Evolutionary conservation across 768 basidiomycete genomes (phyloP).

Genomic region (Boletus speciosus): DNA sequence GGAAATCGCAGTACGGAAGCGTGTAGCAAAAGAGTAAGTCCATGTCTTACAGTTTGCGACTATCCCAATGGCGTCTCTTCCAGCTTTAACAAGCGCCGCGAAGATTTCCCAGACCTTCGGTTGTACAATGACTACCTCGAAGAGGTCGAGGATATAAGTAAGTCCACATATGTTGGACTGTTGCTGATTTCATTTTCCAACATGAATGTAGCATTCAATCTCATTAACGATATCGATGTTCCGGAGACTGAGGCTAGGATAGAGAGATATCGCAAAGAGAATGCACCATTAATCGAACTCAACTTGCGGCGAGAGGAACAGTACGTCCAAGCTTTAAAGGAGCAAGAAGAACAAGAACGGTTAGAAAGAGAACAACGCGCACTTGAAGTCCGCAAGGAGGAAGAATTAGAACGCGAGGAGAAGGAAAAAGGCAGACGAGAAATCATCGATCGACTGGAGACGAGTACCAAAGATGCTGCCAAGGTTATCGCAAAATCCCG

Average conservation of each 20-base stretch:
- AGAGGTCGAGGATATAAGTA: slow-evolving; percentile 89
- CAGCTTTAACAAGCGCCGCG: slow-evolving; percentile 91
- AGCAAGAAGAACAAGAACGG: slow-evolving; percentile 79
- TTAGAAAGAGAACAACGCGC: slow-evolving; percentile 68
- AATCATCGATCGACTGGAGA: slow-evolving; percentile 80
- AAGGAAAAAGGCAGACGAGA: slow-evolving; percentile 67
- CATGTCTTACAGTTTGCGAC: neutral
- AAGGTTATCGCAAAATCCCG: slow-evolving; percentile 69
- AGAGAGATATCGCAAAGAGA: slow-evolving; percentile 71
- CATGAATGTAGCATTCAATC: slow-evolving; percentile 73
- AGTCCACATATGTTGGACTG: slow-evolving; percentile 18
- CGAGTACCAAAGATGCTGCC: slow-evolving; percentile 65
- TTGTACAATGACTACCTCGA: slow-evolving; percentile 96
- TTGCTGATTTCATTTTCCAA: neutral
- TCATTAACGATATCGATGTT: slow-evolving; percentile 85
- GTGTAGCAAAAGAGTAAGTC: slow-evolving; percentile 84
- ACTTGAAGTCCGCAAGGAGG: slow-evolving; percentile 58
- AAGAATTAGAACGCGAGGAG: slow-evolving; percentile 75
- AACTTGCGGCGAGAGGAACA: slow-evolving; percentile 82
- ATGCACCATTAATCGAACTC: slow-evolving; percentile 76
- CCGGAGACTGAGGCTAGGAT: slow-evolving; percentile 82
- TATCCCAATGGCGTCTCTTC: neutral
- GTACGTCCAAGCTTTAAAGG: slow-evolving; percentile 64
- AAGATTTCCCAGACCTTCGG: slow-evolving; percentile 79
- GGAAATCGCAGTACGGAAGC: slow-evolving; percentile 84